Percentiles rank a stretch among this genome's conserved stretches.
Evolutionary conservation across 139 green algal species (phyloP).

Genomic region (Picochlorum sp.): DNA sequence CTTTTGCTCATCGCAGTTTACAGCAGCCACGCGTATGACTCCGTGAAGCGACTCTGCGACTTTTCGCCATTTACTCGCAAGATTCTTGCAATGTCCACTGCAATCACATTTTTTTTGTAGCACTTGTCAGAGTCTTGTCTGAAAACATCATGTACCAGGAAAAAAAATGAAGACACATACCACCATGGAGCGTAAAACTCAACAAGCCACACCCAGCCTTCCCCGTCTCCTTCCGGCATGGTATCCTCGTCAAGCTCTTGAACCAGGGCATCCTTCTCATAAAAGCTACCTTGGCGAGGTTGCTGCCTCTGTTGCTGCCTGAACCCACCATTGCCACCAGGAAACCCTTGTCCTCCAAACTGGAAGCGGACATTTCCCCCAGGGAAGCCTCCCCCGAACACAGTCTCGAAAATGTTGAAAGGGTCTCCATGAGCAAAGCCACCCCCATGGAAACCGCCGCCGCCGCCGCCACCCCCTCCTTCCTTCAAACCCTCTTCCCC

Average conservation of each 20-base stretch:
- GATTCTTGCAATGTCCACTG: constrained; percentile 59
- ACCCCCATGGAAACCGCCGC: constrained; percentile 34
- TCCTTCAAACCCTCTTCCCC: constrained; percentile 59
- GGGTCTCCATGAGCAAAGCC: constrained; percentile 46
- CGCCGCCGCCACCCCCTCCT: constrained; percentile 20
- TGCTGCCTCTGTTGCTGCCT: constrained; percentile 1
- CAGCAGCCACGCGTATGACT: constrained; percentile 57
- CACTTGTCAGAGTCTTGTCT: not conserved
- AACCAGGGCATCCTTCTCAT: constrained; percentile 43
- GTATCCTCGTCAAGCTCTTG: constrained; percentile 31
- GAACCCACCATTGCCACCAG: constrained; percentile 32
- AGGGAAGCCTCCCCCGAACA: constrained; percentile 54
- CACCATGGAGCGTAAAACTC: constrained; percentile 71
- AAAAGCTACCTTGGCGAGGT: constrained; percentile 29
- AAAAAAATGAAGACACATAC: constrained; percentile 9
- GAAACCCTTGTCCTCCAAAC: constrained; percentile 48
- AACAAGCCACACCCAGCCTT: constrained; percentile 56
- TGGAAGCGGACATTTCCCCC: constrained; percentile 40
- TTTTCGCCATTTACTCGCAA: constrained; percentile 65
- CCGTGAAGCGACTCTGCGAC: constrained; percentile 57
- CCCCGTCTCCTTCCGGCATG: constrained; percentile 41
- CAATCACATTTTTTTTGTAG: not conserved
- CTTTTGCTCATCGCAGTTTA: constrained; percentile 74
- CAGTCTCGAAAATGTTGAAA: constrained; percentile 72
- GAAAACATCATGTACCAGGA: not conserved